Evolutionary conservation across 192 early-diverging fungal species (phyloP), one percentile per base, ranked within the genome.

Genomic region (Thamnidium elegans): DNA sequence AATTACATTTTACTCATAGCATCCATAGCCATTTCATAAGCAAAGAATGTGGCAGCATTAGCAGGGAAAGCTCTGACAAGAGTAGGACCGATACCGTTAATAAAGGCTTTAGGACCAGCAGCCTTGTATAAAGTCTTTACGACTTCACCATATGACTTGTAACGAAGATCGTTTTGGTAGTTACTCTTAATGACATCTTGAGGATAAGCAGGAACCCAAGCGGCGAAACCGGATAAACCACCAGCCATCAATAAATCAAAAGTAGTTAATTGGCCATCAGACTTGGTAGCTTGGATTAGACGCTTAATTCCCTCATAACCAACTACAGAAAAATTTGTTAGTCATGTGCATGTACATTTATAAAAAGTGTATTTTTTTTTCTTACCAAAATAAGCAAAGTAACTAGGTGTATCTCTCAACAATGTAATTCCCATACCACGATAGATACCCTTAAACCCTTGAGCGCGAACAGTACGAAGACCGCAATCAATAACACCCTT

Each of bases 171-270:
- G 6, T 82, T 87, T 76, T 90, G 86, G 71, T 90, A 81, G 50
- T 86, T 79, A 34, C 87, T 90, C 75, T 94, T 94, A 65, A 94
- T 79, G 39, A 94, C 92, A 70, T 94, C 92, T 50, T 94, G 92
- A 7, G 91, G 92, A 63, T 82, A 84, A 32, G 77, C 75, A 9
- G 83, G 83, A 1, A 84, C 68, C 97, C 97, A 99, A 79, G 93
- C 96, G 71, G 89, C 90, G 65, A 97, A 92, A 56, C 95, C 95
- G 50, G 96, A 92, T 58, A 94, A 81, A 72, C 96, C 97, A 68
- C 97, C 97, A 11, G 97, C 90, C 61, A 93, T 85, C 21, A 99
- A 78, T 31, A 94, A 81, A 31, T 94, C 94, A 9, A 85, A 70
- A 20, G 90, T 83, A 2, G 84, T 87, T 50, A 96, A 74, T 10